phyloP scores from a whole-genome alignment of 768 basidiomycete genomes.

The Epithele typhae region DNA sequence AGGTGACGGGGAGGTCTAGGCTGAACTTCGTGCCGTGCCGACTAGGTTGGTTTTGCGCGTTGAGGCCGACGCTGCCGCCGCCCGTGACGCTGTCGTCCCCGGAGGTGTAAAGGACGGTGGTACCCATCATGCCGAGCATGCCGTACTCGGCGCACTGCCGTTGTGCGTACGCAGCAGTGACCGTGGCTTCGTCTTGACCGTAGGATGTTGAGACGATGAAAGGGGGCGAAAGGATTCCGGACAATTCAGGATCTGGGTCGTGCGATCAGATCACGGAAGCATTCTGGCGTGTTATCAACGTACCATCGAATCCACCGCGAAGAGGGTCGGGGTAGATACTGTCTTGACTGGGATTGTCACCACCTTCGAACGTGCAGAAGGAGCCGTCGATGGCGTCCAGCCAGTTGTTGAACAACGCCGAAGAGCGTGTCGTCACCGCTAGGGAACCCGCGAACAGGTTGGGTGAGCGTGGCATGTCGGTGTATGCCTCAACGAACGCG shows the following conservation, averaged over 20 bases:
- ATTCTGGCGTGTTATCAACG: too few relatives aligned
- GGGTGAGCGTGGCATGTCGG: too few relatives aligned
- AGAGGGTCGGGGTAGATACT: slow-evolving; percentile 37
- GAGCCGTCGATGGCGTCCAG: slow-evolving; percentile 40
- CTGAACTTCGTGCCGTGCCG: slow-evolving; percentile 28
- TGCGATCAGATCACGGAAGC: too few relatives aligned
- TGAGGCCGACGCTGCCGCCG: slow-evolving; percentile 26
- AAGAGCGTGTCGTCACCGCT: slow-evolving; percentile 18
- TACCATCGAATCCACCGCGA: slow-evolving; percentile 35
- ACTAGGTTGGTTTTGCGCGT: slow-evolving; percentile 4
- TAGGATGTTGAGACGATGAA: slow-evolving; percentile 40
- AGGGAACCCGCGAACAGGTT: slow-evolving; percentile 17
- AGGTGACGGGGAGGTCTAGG: slow-evolving; percentile 39
- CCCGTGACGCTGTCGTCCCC: slow-evolving; percentile 43
- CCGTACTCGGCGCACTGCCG: slow-evolving; percentile 43
- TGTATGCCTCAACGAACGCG: too few relatives aligned
- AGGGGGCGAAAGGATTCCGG: slow-evolving; percentile 32
- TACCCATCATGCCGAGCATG: slow-evolving; percentile 33
- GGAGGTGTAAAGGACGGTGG: slow-evolving; percentile 38
- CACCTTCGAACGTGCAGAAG: slow-evolving; percentile 42
- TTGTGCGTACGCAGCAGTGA: slow-evolving; percentile 29
- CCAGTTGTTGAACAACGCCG: slow-evolving; percentile 39
- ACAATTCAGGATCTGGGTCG: slow-evolving; percentile 26
- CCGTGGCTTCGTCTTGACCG: slow-evolving; percentile 29
- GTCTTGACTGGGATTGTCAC: slow-evolving; percentile 37